A percentile compares a stretch with the other conserved stretches of the same genome.
Evolutionary conservation across 1,284 basidiomycete species (phyloP).

Genomic region (Cryptococcus sp.): DNA sequence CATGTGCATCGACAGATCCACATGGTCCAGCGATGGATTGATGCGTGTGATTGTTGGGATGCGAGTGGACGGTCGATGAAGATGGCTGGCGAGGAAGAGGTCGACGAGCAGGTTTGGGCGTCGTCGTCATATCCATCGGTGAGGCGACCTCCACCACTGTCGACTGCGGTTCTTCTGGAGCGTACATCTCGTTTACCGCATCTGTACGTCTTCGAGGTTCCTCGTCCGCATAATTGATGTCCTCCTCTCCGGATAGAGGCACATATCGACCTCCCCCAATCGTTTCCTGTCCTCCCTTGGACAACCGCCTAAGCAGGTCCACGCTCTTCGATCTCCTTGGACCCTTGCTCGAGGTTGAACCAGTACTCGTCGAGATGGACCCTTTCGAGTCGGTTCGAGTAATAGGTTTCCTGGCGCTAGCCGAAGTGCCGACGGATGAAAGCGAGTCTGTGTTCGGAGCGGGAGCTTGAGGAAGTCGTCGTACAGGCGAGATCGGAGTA

Average conservation of each 20-base stretch:
- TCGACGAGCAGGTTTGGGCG: not conserved
- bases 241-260: constrained; percentile 21
- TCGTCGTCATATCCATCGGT: not conserved
- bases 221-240: constrained; percentile 1
- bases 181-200: not conserved
- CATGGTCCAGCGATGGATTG: too few relatives aligned
- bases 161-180: not conserved
- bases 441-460: not conserved
- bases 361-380: constrained; percentile 9
- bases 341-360: constrained; percentile 14
- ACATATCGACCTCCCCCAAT: constrained; percentile 21
- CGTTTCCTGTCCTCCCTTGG: constrained; percentile 10
- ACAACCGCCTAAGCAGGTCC: constrained; percentile 22
- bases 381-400: not conserved
- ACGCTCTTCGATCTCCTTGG: constrained; percentile 11
- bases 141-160: not conserved
- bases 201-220: too few relatives aligned
- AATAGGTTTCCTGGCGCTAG: not conserved
- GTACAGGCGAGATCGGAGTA: not conserved
- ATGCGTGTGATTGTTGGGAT: not conserved
- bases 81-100: constrained; percentile 1
- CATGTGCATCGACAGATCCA: not conserved
- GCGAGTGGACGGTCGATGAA: not conserved
- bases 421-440: not conserved
- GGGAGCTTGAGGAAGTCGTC: not conserved